Evolutionary conservation across 1,284 basidiomycete genomes (phyloP).

Genomic region (Lignosus rhinocerotis): DNA sequence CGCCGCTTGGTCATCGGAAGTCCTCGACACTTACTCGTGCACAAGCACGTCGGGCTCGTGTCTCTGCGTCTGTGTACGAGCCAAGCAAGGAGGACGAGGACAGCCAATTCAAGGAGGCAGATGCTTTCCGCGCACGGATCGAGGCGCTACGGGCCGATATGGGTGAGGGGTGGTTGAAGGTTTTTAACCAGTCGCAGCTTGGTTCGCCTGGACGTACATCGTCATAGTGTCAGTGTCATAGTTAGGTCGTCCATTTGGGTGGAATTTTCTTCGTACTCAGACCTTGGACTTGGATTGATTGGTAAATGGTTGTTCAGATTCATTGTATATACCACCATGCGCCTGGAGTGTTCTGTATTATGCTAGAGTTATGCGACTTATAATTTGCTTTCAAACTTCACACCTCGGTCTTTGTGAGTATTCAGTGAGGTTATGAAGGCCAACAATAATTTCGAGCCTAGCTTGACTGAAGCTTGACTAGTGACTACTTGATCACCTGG

Average conservation of each 20-base stretch:
- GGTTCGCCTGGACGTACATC: slow-evolving; percentile 30
- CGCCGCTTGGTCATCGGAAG: slow-evolving; percentile 19
- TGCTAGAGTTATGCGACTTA: slow-evolving; percentile 11
- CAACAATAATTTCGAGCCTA: no score
- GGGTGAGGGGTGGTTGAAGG: slow-evolving; percentile 85
- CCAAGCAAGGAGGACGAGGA: slow-evolving; percentile 37
- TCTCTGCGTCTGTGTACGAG: slow-evolving; percentile 65
- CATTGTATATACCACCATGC: slow-evolving; percentile 20
- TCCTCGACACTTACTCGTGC: slow-evolving; percentile 37
- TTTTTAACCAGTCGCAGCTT: slow-evolving; percentile 67
- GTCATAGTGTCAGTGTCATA: not conserved
- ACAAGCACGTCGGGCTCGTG: slow-evolving; percentile 49
- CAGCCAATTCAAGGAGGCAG: slow-evolving; percentile 51
- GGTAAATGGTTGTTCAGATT: not conserved
- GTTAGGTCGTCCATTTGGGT: no score
- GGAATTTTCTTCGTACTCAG: no score
- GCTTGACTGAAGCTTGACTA: not conserved
- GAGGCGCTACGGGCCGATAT: slow-evolving; percentile 83
- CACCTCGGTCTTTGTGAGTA: no score
- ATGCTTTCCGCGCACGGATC: slow-evolving; percentile 73
- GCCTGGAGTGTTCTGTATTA: slow-evolving; percentile 17
- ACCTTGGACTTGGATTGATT: not conserved
- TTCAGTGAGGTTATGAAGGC: not conserved
- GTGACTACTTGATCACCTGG: not conserved
- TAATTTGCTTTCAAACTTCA: not conserved